A percentile compares a stretch with the other conserved stretches of the same genome.
Evolutionary conservation across 1,284 basidiomycete species (phyloP).

Genomic region (Puccinia novopanici): DNA sequence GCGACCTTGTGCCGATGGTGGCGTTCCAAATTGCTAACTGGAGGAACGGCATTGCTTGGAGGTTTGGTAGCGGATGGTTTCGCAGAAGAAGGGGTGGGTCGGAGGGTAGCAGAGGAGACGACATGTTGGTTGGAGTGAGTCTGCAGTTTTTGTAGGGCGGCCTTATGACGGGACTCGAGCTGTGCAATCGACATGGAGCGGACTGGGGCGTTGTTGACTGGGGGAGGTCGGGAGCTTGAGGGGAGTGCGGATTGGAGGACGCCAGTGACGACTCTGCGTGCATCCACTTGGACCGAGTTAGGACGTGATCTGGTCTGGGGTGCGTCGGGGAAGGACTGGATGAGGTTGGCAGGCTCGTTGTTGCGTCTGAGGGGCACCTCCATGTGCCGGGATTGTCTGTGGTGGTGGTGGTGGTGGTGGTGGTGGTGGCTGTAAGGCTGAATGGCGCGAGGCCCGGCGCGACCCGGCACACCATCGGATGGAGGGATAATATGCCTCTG

Average conservation of each 20-base stretch:
- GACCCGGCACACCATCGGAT: not conserved
- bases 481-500: not conserved
- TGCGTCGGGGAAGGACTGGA: slow-evolving; percentile 4
- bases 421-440: not conserved
- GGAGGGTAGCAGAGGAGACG: too few species aligned
- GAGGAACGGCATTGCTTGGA: not conserved
- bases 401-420: not conserved
- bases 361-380: not conserved
- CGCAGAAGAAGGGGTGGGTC: not conserved
- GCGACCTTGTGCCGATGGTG: not conserved
- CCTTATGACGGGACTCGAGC: slow-evolving; percentile 31
- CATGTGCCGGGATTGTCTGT: slow-evolving; percentile 9
- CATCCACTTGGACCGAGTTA: slow-evolving; percentile 3
- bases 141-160: slow-evolving; percentile 31
- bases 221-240: slow-evolving; percentile 24
- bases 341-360: slow-evolving; percentile 11
- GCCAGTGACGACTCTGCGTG: slow-evolving; percentile 31
- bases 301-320: slow-evolving; percentile 1
- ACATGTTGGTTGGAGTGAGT: slow-evolving; percentile 1
- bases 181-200: slow-evolving; percentile 37
- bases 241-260: slow-evolving; percentile 38
- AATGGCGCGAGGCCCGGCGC: not conserved
- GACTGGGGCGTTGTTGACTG: slow-evolving; percentile 7
- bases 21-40: not conserved
- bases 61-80: not conserved